phyloP scores from a whole-genome alignment of 164 flowering plant genomes.

The Piper longum region DNA sequence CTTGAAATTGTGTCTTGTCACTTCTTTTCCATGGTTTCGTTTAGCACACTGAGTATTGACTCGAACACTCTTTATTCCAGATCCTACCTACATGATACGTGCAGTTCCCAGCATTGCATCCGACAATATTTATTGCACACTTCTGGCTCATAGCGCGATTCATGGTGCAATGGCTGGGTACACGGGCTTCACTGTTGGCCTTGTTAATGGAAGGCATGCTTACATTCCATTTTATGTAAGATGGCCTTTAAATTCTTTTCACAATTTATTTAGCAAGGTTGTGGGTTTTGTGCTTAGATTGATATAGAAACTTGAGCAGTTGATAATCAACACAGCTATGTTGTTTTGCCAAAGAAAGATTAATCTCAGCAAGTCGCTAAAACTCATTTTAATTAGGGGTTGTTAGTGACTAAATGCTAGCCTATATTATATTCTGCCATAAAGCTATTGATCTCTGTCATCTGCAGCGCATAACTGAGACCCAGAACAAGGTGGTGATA shows the following conservation, averaged over 20 bases:
- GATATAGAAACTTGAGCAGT: too few species aligned
- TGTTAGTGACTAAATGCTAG: too few species aligned
- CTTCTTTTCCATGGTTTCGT: not conserved
- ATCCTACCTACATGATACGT: conserved; percentile 54
- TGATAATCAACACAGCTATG: too few species aligned
- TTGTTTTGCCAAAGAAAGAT: too few species aligned
- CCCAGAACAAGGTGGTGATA: conserved; percentile 56
- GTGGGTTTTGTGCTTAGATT: too few species aligned
- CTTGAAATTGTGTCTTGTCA: not conserved
- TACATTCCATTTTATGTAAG: conserved; percentile 45
- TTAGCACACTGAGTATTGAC: not conserved
- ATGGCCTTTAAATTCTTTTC: not conserved
- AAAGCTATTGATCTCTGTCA: not conserved
- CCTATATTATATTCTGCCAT: too few species aligned
- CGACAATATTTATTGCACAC: conserved; percentile 47
- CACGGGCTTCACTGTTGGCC: conserved; percentile 49
- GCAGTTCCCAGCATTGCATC: conserved; percentile 50
- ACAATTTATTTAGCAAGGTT: too few species aligned
- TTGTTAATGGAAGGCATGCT: conserved; percentile 46
- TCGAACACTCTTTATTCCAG: conserved; percentile 14
- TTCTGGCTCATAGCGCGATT: conserved; percentile 49
- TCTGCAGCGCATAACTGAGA: conserved; percentile 65
- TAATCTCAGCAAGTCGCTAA: too few species aligned
- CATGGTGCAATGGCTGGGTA: conserved; percentile 62
- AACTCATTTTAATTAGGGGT: too few species aligned